Base-by-base conservation (phyloP, 2,329 filamentous ascomycete species). In the Colletotrichum limetticola region DNA sequence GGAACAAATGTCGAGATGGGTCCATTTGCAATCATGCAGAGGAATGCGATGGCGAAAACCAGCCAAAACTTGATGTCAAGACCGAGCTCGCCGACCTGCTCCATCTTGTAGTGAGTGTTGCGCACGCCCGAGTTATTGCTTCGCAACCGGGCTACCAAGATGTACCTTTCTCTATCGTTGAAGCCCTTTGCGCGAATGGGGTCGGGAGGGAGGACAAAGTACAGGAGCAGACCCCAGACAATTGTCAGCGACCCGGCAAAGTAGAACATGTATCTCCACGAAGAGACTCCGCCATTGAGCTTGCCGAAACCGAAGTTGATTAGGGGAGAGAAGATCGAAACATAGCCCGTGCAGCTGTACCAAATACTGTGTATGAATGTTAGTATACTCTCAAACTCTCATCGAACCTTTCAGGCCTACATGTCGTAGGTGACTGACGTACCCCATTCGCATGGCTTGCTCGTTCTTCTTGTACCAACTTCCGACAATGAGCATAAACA, bases 1-100 rank as follows among this genome's bases (percentile, higher is more conserved):
- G 84, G 82, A 0, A 80, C 80, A 68, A 87, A 86, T 0, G 84
- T 85, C 0, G 83, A 84, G 24, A 86, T 83, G 4, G 84, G 83
- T 0, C 82, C 85, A 60, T 86, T 86, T 24, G 84, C 82, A 55
- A 86, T 81, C 80, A 85, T 83, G 71, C 81, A 80, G 2, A 84
- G 79, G 60, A 83, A 78, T 1, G 81, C 79, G 16, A 83, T 82
- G 37, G 79, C 76, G 66, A 86, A 86, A 1, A 81, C 64, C 3
- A 81, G 58, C 84, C 84, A 86, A 75, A 84, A 83, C 64, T 83
- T 83, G 58, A 78, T 19, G 19, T 81, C 80, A 1, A 79, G 55
- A 7, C 78, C 35, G 6, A 79, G 77, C 68, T 86, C 85, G 35
- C 75, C 75, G 22, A 86, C 79, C 68, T 87, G 86, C 2, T 77